Percentiles rank a stretch among this genome's conserved stretches.
phyloP scores from a whole-genome alignment of 2,329 filamentous ascomycete species.

The Fusarium sp. region DNA sequence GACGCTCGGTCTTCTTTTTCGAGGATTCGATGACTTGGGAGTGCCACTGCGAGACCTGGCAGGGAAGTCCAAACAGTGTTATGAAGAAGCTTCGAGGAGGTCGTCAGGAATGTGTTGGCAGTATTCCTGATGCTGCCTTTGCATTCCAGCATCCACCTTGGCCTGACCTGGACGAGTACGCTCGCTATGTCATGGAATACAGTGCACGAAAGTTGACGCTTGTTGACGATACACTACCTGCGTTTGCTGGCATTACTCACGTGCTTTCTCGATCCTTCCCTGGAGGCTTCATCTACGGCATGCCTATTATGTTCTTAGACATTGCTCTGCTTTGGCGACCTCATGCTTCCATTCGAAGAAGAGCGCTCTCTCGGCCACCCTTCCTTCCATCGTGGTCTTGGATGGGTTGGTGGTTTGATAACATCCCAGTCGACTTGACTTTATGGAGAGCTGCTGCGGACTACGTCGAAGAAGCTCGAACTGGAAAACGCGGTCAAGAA shows the following conservation, averaged over 20 bases:
- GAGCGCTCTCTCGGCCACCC: slow-evolving; percentile 52
- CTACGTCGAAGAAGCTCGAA: slow-evolving; percentile 55
- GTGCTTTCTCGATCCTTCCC: slow-evolving; percentile 56
- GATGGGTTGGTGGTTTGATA: slow-evolving; percentile 63
- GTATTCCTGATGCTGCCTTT: slow-evolving; percentile 50
- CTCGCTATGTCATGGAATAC: slow-evolving; percentile 59
- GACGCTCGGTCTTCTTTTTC: slow-evolving; percentile 59
- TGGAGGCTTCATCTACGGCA: slow-evolving; percentile 59
- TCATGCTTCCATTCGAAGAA: slow-evolving; percentile 56
- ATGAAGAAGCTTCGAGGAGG: slow-evolving; percentile 50
- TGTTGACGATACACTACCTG: slow-evolving; percentile 57
- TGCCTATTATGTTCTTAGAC: slow-evolving; percentile 61
- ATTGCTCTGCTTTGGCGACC: slow-evolving; percentile 60
- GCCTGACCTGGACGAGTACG: slow-evolving; percentile 61
- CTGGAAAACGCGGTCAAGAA: slow-evolving; percentile 48
- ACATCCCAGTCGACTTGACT: slow-evolving; percentile 56
- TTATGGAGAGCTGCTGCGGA: slow-evolving; percentile 59
- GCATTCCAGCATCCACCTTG: slow-evolving; percentile 57
- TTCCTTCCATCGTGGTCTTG: slow-evolving; percentile 61
- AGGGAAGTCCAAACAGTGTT: slow-evolving; percentile 50
- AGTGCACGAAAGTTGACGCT: slow-evolving; percentile 54
- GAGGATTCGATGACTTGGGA: slow-evolving; percentile 59
- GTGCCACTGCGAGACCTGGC: slow-evolving; percentile 60
- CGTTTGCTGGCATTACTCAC: slow-evolving; percentile 58
- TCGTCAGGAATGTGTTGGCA: slow-evolving; percentile 50